These are phyloP conservation scores for Fusarium sp. DNA, from an alignment of 2,329 filamentous ascomycete species.

Conservation along the genomic window DNA sequence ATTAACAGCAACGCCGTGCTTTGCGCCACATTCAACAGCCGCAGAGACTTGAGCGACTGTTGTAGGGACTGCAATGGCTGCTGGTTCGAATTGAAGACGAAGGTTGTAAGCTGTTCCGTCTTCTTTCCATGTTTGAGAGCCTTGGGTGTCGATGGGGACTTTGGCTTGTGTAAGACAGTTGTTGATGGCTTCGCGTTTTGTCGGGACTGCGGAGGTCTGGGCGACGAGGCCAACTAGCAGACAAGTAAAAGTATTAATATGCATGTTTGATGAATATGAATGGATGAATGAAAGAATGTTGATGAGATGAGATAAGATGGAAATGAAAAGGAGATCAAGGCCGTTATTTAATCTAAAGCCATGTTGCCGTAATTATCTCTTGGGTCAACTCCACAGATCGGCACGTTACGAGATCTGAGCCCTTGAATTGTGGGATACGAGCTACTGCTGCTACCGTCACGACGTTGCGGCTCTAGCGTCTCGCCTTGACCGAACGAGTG, in stretches of 20 bases:
- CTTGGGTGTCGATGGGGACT: slow-evolving; percentile 41
- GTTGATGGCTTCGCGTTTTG: slow-evolving; percentile 43
- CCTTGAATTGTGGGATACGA: not conserved
- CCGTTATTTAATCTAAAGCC: slow-evolving; percentile 9
- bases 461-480: not conserved
- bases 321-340: not conserved
- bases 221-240: slow-evolving; percentile 5
- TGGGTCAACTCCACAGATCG: slow-evolving; percentile 17
- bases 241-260: slow-evolving; percentile 1
- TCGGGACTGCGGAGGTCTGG: slow-evolving; percentile 21
- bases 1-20: slow-evolving; percentile 60
- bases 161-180: slow-evolving; percentile 46
- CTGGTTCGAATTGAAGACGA: slow-evolving; percentile 49
- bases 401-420: slow-evolving; percentile 11
- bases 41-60: slow-evolving; percentile 57
- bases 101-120: slow-evolving; percentile 52
- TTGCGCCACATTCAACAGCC: slow-evolving; percentile 59
- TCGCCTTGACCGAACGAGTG: not conserved
- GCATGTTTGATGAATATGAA: not conserved
- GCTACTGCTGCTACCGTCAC: slow-evolving; percentile 2
- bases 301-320: too few species aligned
- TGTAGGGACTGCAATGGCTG: slow-evolving; percentile 49
- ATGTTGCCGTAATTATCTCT: not conserved
- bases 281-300: not conserved
- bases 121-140: slow-evolving; percentile 47